A percentile compares a stretch with the other conserved stretches of the same genome.
Evolutionary conservation across 768 basidiomycete species (phyloP).

Genomic region (Boletus reticulatus): DNA sequence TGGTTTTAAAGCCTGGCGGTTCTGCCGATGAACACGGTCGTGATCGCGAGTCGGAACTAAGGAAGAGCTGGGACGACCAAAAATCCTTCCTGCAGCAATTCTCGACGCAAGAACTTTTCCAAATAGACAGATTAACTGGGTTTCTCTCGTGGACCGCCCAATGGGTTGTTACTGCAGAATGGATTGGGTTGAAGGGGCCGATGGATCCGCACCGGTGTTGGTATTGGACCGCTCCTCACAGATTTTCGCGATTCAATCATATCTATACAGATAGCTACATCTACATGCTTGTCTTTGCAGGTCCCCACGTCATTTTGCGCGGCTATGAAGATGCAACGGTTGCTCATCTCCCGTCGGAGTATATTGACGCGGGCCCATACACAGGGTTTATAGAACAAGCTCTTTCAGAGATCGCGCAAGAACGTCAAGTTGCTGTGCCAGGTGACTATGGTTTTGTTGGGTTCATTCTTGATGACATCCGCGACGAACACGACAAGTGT

Average conservation of each 20-base stretch:
- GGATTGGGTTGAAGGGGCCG: neutral
- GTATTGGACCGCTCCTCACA: neutral
- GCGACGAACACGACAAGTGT: neutral
- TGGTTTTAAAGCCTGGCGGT: fast-evolving
- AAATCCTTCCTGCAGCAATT: neutral
- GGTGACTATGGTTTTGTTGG: neutral
- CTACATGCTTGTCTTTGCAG: constrained; percentile 4
- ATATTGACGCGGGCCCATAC: neutral
- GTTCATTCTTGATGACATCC: constrained; percentile 1
- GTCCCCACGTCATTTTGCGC: constrained; percentile 4
- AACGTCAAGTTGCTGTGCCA: neutral
- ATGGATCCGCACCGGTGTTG: neutral
- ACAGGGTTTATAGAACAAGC: neutral
- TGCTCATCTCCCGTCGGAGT: neutral
- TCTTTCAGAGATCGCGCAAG: neutral
- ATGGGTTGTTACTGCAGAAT: neutral
- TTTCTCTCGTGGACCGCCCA: neutral
- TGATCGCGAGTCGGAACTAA: neutral
- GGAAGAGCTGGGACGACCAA: neutral
- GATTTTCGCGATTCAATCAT: neutral
- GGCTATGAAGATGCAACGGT: constrained; percentile 2
- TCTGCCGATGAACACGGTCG: neutral
- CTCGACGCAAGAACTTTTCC: constrained; percentile 1
- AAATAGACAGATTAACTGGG: neutral
- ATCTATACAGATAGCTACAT: neutral